A percentile compares a stretch with the other conserved stretches of the same genome.
These are phyloP conservation scores for Begonia masoniana DNA, from an alignment of 306 rosid species.

Conservation along the genomic window DNA sequence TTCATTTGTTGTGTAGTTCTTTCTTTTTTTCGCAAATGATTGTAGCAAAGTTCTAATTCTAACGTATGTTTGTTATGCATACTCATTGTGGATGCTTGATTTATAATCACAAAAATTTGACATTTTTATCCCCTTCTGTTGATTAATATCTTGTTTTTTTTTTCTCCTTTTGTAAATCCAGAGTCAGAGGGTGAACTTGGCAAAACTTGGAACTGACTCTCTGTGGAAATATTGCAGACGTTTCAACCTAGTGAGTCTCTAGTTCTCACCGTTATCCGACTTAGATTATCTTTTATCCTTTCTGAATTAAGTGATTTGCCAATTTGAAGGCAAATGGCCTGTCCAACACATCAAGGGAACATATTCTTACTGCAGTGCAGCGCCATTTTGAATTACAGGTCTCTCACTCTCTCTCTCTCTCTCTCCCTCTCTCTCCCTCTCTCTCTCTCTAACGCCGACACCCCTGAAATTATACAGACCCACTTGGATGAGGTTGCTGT, in stretches of 20 bases:
- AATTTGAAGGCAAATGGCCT: slow-evolving; percentile 23
- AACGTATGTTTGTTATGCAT: no score
- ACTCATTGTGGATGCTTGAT: no score
- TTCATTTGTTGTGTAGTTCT: no score
- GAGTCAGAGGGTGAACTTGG: slow-evolving; percentile 34
- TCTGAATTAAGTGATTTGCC: background rate
- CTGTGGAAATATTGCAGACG: slow-evolving; percentile 51
- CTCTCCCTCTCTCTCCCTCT: no score
- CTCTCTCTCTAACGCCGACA: no score
- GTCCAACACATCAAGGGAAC: slow-evolving; percentile 31
- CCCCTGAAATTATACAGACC: background rate
- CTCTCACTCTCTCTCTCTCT: slow-evolving; percentile 1
- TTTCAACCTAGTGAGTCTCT: slow-evolving; percentile 41
- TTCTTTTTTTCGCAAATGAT: no score
- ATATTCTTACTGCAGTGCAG: slow-evolving; percentile 24
- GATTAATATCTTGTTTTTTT: no score
- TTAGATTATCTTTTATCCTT: background rate
- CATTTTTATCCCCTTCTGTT: no score
- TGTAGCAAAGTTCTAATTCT: no score
- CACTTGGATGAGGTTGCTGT: background rate
- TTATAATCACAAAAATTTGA: no score
- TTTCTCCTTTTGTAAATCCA: no score
- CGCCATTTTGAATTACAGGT: slow-evolving; percentile 46
- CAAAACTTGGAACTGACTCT: slow-evolving; percentile 36
- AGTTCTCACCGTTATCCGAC: slow-evolving; percentile 8